phyloP scores from a whole-genome alignment of 2,329 filamentous ascomycete genomes.

The Orbilia javanica region DNA sequence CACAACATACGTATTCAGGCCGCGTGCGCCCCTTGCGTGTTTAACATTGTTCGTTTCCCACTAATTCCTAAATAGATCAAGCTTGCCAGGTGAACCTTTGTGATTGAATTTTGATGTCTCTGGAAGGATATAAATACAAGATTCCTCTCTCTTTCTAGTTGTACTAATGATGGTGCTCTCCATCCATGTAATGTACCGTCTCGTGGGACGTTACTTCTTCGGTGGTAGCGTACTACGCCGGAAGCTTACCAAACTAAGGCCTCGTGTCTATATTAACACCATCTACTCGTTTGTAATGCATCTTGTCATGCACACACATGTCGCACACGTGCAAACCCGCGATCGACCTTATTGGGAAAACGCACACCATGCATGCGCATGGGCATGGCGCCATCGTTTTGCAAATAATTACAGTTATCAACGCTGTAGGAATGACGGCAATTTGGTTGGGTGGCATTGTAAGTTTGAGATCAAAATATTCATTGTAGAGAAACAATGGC shows the following conservation, averaged over 20 bases:
- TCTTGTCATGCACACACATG: background rate
- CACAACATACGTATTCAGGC: background rate
- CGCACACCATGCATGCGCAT: too few species aligned
- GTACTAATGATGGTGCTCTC: background rate
- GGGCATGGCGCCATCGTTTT: background rate
- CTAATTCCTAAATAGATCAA: too few species aligned
- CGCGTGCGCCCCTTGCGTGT: background rate
- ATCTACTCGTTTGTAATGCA: background rate
- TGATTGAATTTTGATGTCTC: background rate
- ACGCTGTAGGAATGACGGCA: too few species aligned
- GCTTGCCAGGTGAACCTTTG: background rate
- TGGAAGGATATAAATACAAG: background rate
- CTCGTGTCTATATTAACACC: slow-evolving; percentile 7
- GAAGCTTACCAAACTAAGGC: slow-evolving; percentile 8
- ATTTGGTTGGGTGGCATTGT: too few species aligned
- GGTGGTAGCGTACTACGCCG: slow-evolving; percentile 26
- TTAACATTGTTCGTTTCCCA: background rate
- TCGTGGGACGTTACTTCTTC: slow-evolving; percentile 11
- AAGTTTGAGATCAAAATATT: too few species aligned
- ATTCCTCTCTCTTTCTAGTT: background rate
- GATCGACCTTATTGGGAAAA: slow-evolving; percentile 1
- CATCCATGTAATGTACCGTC: slow-evolving; percentile 17
- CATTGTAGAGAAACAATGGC: background rate
- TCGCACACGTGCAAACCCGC: background rate
- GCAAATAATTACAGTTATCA: background rate